phyloP scores from a whole-genome alignment of 306 rosid genomes.

The Vigna hirtella region DNA sequence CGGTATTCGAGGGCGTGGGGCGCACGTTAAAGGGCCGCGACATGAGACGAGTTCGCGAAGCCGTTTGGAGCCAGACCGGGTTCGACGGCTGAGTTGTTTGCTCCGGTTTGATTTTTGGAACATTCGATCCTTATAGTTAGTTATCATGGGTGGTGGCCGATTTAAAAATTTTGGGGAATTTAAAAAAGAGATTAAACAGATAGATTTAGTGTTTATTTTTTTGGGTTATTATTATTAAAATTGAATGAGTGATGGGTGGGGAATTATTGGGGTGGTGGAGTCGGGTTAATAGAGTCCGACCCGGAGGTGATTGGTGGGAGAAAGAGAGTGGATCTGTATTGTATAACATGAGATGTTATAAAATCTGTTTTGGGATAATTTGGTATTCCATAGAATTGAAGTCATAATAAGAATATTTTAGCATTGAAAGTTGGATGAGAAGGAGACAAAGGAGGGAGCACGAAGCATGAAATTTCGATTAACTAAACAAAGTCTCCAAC shows the following conservation, averaged over 20 bases:
- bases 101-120: neutral
- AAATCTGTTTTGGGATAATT: no score
- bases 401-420: no score
- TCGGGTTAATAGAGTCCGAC: slow-evolving; percentile 41
- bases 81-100: slow-evolving; percentile 64
- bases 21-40: slow-evolving; percentile 95
- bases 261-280: slow-evolving; percentile 47
- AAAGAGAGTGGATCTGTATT: no score
- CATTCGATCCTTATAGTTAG: neutral
- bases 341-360: no score
- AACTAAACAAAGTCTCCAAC: no score
- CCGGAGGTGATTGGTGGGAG: slow-evolving; percentile 1
- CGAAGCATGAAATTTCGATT: no score
- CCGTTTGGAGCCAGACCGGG: slow-evolving; percentile 98
- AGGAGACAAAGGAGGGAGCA: no score
- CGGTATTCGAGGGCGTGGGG: slow-evolving; percentile 96
- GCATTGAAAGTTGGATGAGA: no score
- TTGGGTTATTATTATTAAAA: neutral
- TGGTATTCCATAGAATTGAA: no score
- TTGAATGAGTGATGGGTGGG: slow-evolving; percentile 18
- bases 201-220: neutral
- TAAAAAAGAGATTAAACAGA: neutral
- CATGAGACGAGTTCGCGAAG: slow-evolving; percentile 88
- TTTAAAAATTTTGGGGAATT: slow-evolving; percentile 5
- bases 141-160: slow-evolving; percentile 23